A percentile compares a stretch with the other conserved stretches of the same genome.
Evolutionary conservation across 2,329 filamentous ascomycete genomes (phyloP).

Genomic region (Neofusicoccum laricinum): DNA sequence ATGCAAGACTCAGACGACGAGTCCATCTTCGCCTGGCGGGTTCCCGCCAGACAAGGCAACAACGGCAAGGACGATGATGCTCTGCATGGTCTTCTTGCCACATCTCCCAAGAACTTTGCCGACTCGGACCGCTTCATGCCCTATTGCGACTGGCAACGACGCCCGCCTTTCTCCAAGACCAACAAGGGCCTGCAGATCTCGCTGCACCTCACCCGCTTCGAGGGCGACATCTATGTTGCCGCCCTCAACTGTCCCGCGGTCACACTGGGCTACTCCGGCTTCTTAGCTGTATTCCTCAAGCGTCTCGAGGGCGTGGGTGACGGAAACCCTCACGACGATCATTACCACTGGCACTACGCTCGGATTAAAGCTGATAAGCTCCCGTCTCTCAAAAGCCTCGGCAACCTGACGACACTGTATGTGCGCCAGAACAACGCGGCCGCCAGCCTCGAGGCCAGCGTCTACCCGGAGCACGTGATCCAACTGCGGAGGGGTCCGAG

Average conservation of each 20-base stretch:
- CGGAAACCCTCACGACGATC: no score
- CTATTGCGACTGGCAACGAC: background rate
- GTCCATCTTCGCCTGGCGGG: slow-evolving; percentile 12
- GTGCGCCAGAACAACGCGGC: background rate
- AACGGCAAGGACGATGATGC: background rate
- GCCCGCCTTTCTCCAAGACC: background rate
- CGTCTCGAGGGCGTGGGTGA: no score
- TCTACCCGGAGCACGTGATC: background rate
- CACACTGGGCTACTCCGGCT: background rate
- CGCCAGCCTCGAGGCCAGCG: background rate
- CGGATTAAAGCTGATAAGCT: background rate
- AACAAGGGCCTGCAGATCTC: background rate
- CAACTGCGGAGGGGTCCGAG: background rate
- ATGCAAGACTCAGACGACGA: slow-evolving; percentile 9
- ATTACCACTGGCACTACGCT: background rate
- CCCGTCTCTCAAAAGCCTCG: background rate
- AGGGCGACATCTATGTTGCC: background rate
- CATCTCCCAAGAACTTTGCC: background rate
- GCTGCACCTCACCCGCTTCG: background rate
- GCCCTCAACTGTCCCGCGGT: background rate
- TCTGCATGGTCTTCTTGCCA: background rate
- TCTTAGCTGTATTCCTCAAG: background rate
- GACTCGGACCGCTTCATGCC: background rate
- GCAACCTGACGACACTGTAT: background rate
- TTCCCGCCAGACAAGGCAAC: background rate